Evolutionary conservation across 2,329 filamentous ascomycete species (phyloP).

Genomic region (Pyrenochaeta sp.): DNA sequence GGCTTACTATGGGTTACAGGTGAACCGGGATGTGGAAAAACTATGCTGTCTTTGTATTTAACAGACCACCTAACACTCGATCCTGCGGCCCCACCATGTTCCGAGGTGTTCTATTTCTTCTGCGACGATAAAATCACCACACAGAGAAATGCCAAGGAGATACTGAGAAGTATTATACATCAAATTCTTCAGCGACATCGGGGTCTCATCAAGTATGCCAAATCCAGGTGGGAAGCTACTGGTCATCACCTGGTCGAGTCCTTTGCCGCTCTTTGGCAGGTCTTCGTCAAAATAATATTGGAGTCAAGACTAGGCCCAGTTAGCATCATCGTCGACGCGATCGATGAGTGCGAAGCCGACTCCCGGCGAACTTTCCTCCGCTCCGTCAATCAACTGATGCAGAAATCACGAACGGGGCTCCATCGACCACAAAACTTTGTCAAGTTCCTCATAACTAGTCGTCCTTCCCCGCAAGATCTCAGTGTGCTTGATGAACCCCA

Average conservation of each 20-base stretch:
- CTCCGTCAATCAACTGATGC: slow-evolving; percentile 15
- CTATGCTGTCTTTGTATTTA: slow-evolving; percentile 46
- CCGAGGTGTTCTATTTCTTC: slow-evolving; percentile 41
- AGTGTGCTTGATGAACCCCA: neutral
- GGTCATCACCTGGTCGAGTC: slow-evolving; percentile 42
- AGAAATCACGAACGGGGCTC: slow-evolving; percentile 8
- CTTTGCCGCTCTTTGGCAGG: slow-evolving; percentile 46
- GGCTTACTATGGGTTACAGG: slow-evolving; percentile 49
- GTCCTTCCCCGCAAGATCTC: slow-evolving; percentile 25
- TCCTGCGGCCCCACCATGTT: slow-evolving; percentile 3
- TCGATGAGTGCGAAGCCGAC: slow-evolving; percentile 49
- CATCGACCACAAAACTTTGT: slow-evolving; percentile 23
- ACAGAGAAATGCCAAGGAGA: slow-evolving; percentile 46
- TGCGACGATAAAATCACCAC: slow-evolving; percentile 47
- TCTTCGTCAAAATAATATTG: slow-evolving; percentile 42
- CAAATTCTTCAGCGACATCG: slow-evolving; percentile 45
- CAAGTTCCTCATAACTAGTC: slow-evolving; percentile 47
- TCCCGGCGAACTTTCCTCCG: slow-evolving; percentile 22
- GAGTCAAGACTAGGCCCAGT: slow-evolving; percentile 38
- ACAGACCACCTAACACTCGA: slow-evolving; percentile 35
- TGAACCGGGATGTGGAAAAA: slow-evolving; percentile 50
- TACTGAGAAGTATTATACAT: slow-evolving; percentile 47
- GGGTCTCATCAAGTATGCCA: slow-evolving; percentile 43
- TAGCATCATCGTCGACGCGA: slow-evolving; percentile 48
- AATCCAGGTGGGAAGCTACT: slow-evolving; percentile 38